These are phyloP conservation scores for Lasiodiplodia citricola DNA, from an alignment of 2,329 filamentous ascomycete species.

Conservation along the genomic window DNA sequence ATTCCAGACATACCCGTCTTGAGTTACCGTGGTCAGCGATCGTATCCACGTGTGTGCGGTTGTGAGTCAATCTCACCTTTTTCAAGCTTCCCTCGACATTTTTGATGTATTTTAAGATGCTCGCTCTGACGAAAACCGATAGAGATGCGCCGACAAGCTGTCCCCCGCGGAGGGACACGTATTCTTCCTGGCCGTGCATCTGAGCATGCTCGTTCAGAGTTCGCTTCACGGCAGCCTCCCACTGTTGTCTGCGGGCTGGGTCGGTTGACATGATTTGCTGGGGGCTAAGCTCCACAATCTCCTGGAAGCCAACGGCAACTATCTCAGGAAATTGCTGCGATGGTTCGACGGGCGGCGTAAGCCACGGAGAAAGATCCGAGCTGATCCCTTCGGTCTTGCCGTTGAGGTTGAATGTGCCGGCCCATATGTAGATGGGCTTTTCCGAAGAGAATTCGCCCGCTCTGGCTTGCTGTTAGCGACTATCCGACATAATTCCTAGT, in stretches of 20 bases:
- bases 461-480: slow-evolving; percentile 41
- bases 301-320: slow-evolving; percentile 90
- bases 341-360: slow-evolving; percentile 70
- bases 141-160: slow-evolving; percentile 94
- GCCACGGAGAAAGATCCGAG: slow-evolving; percentile 83
- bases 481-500: neutral
- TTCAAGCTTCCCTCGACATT: slow-evolving; percentile 97
- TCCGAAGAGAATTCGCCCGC: slow-evolving; percentile 75
- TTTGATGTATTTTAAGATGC: slow-evolving; percentile 80
- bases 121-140: slow-evolving; percentile 86
- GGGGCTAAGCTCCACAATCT: slow-evolving; percentile 96
- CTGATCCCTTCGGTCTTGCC: slow-evolving; percentile 79
- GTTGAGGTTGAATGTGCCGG: slow-evolving; percentile 94
- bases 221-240: slow-evolving; percentile 81
- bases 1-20: slow-evolving; percentile 90
- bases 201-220: slow-evolving; percentile 77
- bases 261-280: slow-evolving; percentile 99
- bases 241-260: slow-evolving; percentile 79
- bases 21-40: slow-evolving; percentile 36
- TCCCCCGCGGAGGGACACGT: slow-evolving; percentile 87
- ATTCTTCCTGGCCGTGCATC: slow-evolving; percentile 71
- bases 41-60: slow-evolving; percentile 4
- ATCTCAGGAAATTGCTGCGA: slow-evolving; percentile 76
- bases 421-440: slow-evolving; percentile 77
- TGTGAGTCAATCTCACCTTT: slow-evolving; percentile 59